Base-by-base conservation (phyloP, 1,284 basidiomycete species). In the Cutaneotrichosporon mucoides region DNA sequence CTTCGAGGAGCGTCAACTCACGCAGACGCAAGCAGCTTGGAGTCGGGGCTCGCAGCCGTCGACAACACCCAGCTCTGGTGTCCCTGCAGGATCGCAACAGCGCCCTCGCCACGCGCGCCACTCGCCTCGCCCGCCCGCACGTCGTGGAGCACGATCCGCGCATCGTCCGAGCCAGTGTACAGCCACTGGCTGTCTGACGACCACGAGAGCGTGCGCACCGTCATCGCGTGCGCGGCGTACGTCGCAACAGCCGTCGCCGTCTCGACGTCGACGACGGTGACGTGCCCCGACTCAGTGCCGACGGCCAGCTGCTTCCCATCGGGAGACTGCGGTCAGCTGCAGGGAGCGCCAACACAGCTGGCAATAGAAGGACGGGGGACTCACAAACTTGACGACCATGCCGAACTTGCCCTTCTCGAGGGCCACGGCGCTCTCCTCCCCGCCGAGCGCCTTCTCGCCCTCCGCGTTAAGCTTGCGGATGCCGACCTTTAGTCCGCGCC, bases 11-110 rank as follows among this genome's bases (percentile, higher is more conserved):
- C n/a, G 15, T 10, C 34, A 2, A 79, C 85, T 65, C 73, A 90
- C 88, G 90, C 90, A 55, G 88, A 90, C 11, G 89, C 82, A 5
- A 86, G 86, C 11, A 91, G 81, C 59, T 85, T 83, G 4, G 84
- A 84, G 72, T 93, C 90, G 2, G 88, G 88, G 40, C 88, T 88
- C 16, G 92, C 84, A 66, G 89, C 88, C 4, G 85, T 81, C 63
- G 84, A 86, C 16, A 94, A 81, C 2, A 91, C 89, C 91, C 91
- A 93, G 6, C 89, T 90, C 2, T 87, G 83, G 73, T 94, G 91
- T 0, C 91, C 91, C 16, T 85, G 84, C 65, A 93, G 80, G 6
- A 89, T 85, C 7, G 90, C 88, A 13, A 92, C 89, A 1, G 87
- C 86, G 33, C 88, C 88, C 38, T 84, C 84, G 12, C 60, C 61